Evolutionary conservation across 805 yeast species (phyloP), one percentile per base, ranked within the genome.

Genomic region (Candida coleopterorum): DNA sequence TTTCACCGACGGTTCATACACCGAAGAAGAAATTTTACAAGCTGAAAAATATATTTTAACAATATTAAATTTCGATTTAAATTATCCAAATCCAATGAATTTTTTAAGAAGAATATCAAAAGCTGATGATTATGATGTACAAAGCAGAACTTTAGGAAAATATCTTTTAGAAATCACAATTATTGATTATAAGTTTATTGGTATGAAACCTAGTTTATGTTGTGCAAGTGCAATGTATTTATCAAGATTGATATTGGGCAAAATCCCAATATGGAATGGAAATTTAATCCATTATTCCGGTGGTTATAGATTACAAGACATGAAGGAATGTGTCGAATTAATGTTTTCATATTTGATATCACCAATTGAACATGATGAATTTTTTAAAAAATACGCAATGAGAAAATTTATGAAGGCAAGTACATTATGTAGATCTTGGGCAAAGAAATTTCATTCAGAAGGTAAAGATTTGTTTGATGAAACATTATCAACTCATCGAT

Each of bases 201-300:
- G 83, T 16, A 63, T 72, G 43, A 72, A 76, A 44, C 95, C 96
- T 7, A 83, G 95, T 12, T 66, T 79, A 41, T 72, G 88, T 43
- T 77, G 94, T n/a, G 94, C 95, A 2, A 80, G 88, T 40, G 83
- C 96, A 18, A 85, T 87, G 94, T 84, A 75, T 58, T 70, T 86
- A 34, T 79, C 95, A 6, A 72, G 95, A 49, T 71, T 72, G 48
- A 81, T 87, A 60, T 62, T 85, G 47, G 82, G 81, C 15, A 79
- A 61, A 68, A 60, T 51, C 46, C 78, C 60, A 34, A 80, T 79
- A 23, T 89, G 97, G 97, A 79, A 80, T 54, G 83, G 84, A 7
- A 89, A 88, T 60, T 68, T 90, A 46, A 79, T 86, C 32, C 96
- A 87, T 55, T 93, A 90, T 58, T 80, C 93, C 16, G 97, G 97